Evolutionary conservation across 139 green algal genomes (phyloP), one percentile per base, ranked within the genome.

Genomic region (Volvox africanus): DNA sequence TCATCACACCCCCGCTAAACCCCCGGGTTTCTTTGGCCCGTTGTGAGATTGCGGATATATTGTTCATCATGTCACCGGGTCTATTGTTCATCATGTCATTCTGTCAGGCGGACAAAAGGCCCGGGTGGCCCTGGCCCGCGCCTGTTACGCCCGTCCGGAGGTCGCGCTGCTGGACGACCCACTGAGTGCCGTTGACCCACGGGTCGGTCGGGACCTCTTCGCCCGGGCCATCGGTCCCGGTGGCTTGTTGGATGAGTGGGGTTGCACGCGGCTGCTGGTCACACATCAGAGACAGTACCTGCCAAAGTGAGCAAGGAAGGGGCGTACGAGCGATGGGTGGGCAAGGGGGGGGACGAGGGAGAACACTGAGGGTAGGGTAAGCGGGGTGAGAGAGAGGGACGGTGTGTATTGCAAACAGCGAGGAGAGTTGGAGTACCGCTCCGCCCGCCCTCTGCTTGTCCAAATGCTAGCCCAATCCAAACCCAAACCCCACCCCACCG

Each of bases 251-350:
- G 82, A 36, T 67, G 88, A 88, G 44, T 55, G 86, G 71, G 76
- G 87, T 13, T 83, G 77, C 76, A 99, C 97, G 0, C 94, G 97
- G 37, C 86, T 99, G 62, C 93, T 99, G 75, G 97, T 98, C 1
- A 99, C 97, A 3, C 97, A 99, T 88, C 97, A 99, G 93, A 89
- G 94, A 26, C 97, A 99, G 91, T 98, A 95, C 93, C 95, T 99
- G 89, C 95, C 96, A 32, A n/a, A 69, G 83, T 89, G 35, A 26
- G 82, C 30, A 26, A 24, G 81, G 67, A 26, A 75, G 22, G 22
- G 22, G 22, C 67, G 67, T 24, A 55, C 9, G 44, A 55, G 44
- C 44, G 44, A 55, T 55, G 44, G 44, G 44, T 55, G 44, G 44
- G 44, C 44, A n/a, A n/a, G n/a, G n/a, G n/a, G n/a, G n/a, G n/a